Base-by-base conservation (phyloP, 164 flowering plant genomes). In the Vitis cinerea region DNA sequence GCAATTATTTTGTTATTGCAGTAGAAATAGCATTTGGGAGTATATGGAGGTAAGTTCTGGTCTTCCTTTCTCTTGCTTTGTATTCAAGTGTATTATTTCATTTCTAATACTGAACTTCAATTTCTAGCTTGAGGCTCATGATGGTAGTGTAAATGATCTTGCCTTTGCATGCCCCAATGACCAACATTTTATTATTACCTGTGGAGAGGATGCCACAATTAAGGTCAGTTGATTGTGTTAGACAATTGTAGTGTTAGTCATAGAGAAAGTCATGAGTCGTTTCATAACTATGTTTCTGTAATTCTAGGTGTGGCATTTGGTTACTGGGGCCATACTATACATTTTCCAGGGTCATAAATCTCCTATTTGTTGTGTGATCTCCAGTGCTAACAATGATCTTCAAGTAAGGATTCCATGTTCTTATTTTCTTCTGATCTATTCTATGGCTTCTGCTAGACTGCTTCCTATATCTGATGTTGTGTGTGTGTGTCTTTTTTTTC, bases 291-390 rank as follows among this genome's bases (percentile, higher is more conserved):
- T 2, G 2, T 14, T 31, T 31, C 51, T 9, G 15, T 44, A 8
- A n/a, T 59, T 15, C 4, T 51, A 82, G 85, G 85, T 79, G 51
- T 82, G 83, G 83, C 79, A 79, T 70, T 56, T 62, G 17, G 60
- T 54, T 31, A 72, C 73, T 72, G 85, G 83, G 12, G 57, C 73
- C 13, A 77, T 70, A 53, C 65, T 37, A 50, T 72, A 44, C 44
- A 68, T 66, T 19, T 79, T 80, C 68, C 76, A 77, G 66, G 83
- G 85, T 52, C 85, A 82, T 68, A 73, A 71, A 3, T 81, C 79
- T 66, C 75, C 84, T 5, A 82, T 82, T 5, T 67, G 72, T 69
- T 82, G 82, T 15, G 57, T 79, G 29, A 69, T 80, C 67, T 76
- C 84, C 65, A 78, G 71, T 48, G 49, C 23, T 16, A 82, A 71